Conservation (phyloP, 2,329 filamentous ascomycete genomes). For the Tolypocladium ovalisporum region DNA sequence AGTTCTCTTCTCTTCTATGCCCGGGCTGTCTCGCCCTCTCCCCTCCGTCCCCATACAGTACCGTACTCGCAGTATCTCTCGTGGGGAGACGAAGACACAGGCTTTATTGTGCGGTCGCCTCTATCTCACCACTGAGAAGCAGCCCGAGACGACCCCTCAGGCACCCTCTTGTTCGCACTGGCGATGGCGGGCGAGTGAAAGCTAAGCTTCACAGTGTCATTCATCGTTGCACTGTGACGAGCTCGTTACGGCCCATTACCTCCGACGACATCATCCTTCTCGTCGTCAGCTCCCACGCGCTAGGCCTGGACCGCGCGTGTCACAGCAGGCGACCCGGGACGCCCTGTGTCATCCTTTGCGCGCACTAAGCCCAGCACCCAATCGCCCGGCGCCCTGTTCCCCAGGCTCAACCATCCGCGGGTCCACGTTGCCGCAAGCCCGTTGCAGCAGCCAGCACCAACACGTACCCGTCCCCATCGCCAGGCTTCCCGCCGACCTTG, state of each 20-base stretch:
- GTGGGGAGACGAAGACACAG: background rate
- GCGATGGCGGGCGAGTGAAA: background rate
- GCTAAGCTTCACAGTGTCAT: background rate
- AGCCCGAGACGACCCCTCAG: too few relatives aligned
- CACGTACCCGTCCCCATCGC: background rate
- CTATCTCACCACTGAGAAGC: background rate
- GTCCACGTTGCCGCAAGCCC: slow-evolving; percentile 2
- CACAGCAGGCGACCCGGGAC: slow-evolving; percentile 5
- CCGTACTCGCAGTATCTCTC: background rate
- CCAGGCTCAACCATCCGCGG: slow-evolving; percentile 1
- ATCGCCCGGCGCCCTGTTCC: slow-evolving; percentile 1
- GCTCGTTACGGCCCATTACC: background rate
- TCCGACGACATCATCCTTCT: background rate
- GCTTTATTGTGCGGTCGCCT: background rate
- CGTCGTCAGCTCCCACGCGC: background rate
- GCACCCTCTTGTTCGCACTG: background rate
- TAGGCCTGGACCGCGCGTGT: slow-evolving; percentile 3
- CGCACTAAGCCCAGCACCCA: slow-evolving; percentile 2
- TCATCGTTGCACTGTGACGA: background rate
- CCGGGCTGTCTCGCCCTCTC: background rate
- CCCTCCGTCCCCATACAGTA: background rate
- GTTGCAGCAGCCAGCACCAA: slow-evolving; percentile 1
- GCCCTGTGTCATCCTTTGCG: slow-evolving; percentile 6
- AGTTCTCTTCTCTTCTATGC: background rate
- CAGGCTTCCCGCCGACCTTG: background rate